Evolutionary conservation across 768 basidiomycete genomes (phyloP), one percentile per base, ranked within the genome.

Genomic region (Amanita fuliginea): DNA sequence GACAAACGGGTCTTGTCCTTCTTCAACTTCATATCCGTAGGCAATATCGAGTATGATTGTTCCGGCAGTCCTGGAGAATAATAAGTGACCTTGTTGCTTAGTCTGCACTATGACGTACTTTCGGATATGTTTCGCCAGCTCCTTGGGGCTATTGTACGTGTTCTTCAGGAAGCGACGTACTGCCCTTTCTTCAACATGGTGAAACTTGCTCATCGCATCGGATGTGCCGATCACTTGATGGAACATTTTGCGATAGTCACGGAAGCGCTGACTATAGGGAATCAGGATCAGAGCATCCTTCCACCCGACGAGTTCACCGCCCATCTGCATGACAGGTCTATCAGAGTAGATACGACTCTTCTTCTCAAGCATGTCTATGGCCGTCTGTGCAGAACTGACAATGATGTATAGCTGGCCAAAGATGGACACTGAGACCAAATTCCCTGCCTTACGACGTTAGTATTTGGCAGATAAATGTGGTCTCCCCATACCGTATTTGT

Each of bases 281-380:
- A 64, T 14, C 9, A 70, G 58, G 2, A 60, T 67, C 13, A 71
- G 60, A 1, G 64, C 60, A 49, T 66, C 58, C 46, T 66, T 69
- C 67, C 69, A 68, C 0, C 67, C 67, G 3, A 66, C 72, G 11
- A 76, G 62, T 34, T 71, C 68, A 6, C 67, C 69, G 10, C 67
- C 65, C 68, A 74, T 70, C 24, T 62, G 62, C 42, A 68, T 56
- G n/a, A 64, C 49, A 0, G 79, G 76, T 32, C 79, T 66, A 57
- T 80, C 77, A 10, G 79, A 80, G 55, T 79, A 79, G 28, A 72
- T 68, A 11, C 68, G 61, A 32, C 78, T 72, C 51, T 71, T 74
- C 53, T 70, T 72, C 30, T 78, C 72, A n/a, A 80, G 70, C 62
- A 78, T 63, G 24, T 77, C 71, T 16, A 65, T 55, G 3, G 76